Percentiles rank a stretch among this genome's conserved stretches.
Evolutionary conservation across 2,329 filamentous ascomycete species (phyloP).

Genomic region (Claviceps africana): DNA sequence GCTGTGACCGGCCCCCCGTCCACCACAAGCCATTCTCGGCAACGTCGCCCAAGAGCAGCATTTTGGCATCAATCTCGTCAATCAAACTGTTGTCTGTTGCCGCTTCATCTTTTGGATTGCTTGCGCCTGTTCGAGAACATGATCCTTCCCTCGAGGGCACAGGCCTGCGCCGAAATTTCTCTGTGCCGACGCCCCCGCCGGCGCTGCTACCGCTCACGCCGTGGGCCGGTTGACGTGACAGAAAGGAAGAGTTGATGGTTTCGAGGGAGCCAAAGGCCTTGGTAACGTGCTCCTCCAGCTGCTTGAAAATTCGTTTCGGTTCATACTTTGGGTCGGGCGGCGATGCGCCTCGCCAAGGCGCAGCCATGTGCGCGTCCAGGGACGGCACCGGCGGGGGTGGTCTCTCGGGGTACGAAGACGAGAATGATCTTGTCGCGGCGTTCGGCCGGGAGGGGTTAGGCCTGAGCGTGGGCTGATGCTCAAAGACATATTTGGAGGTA

Average conservation of each 20-base stretch:
- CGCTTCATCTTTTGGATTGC: constrained; percentile 6
- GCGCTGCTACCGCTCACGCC: too few species aligned
- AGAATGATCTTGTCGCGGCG: constrained; percentile 23
- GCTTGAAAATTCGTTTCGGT: constrained; percentile 53
- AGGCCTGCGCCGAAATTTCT: constrained; percentile 16
- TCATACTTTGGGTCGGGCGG: constrained; percentile 16
- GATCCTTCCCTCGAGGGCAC: constrained; percentile 7
- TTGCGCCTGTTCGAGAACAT: background rate
- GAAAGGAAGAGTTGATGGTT: constrained; percentile 66
- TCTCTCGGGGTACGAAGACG: constrained; percentile 30
- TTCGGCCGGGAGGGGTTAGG: constrained; percentile 16
- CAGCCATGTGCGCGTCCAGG: constrained; percentile 8
- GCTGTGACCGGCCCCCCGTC: constrained; percentile 38
- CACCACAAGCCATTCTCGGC: constrained; percentile 76
- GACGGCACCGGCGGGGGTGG: constrained; percentile 12
- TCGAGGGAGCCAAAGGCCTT: constrained; percentile 54
- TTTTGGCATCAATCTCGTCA: constrained; percentile 56
- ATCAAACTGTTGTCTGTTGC: constrained; percentile 12
- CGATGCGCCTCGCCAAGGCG: constrained; percentile 6
- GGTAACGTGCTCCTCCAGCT: constrained; percentile 64
- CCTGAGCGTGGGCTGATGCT: constrained; percentile 24
- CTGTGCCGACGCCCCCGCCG: constrained; percentile 10
- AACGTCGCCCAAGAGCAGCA: constrained; percentile 58
- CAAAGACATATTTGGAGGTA: constrained; percentile 18
- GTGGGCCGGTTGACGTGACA: constrained; percentile 28